Conservation (phyloP, 805 yeast genomes). For the Candida quercuum region DNA sequence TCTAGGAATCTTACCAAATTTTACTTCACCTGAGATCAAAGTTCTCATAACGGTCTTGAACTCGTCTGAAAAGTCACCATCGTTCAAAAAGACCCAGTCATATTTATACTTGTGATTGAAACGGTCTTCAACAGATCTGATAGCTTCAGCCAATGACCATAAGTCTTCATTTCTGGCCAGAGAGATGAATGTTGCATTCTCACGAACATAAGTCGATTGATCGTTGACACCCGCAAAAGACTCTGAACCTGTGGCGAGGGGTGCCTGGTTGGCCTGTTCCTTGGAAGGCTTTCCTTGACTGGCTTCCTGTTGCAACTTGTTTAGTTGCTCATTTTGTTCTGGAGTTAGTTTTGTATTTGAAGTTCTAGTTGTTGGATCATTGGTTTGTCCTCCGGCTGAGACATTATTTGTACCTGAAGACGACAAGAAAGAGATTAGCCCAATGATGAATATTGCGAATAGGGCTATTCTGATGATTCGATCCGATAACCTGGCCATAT, state of each 20-base stretch:
- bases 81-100: conserved; percentile 95
- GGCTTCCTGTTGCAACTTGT: neutral
- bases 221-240: neutral
- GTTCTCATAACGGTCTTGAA: conserved; percentile 65
- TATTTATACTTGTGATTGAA: conserved; percentile 77
- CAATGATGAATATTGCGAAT: conserved; percentile 15
- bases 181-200: conserved; percentile 76
- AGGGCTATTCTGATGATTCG: conserved; percentile 15
- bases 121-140: conserved; percentile 80
- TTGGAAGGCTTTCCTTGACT: neutral
- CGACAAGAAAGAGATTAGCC: conserved; percentile 14
- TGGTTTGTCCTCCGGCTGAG: no score
- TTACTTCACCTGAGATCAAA: conserved; percentile 69
- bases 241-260: neutral
- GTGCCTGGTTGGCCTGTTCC: neutral
- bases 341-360: conserved; percentile 1
- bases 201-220: conserved; percentile 28
- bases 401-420: neutral
- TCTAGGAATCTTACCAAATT: conserved; percentile 74
- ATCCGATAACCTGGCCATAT: conserved; percentile 19
- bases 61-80: conserved; percentile 76
- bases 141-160: conserved; percentile 54
- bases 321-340: conserved; percentile 1
- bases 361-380: neutral
- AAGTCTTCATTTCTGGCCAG: conserved; percentile 76